Evolutionary conservation across 768 basidiomycete genomes (phyloP).

Genomic region (Tricholoma sp.): DNA sequence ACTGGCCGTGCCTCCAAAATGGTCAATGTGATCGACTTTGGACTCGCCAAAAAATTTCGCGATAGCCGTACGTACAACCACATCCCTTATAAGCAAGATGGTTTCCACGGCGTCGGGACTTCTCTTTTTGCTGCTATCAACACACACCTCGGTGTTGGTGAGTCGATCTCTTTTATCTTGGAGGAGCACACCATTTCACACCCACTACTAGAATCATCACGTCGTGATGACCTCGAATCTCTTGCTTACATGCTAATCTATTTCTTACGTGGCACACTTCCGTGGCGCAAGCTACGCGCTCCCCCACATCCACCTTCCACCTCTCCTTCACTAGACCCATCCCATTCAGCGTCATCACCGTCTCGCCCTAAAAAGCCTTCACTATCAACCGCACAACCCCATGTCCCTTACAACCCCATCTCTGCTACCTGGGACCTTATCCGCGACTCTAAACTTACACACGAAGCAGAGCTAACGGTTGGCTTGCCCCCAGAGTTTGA

Average conservation of each 20-base stretch:
- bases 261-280: constrained; percentile 71
- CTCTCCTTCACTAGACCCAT: constrained; percentile 19
- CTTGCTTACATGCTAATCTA: constrained; percentile 83
- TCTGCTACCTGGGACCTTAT: constrained; percentile 75
- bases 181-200: constrained; percentile 6
- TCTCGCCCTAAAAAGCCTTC: constrained; percentile 1
- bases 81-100: constrained; percentile 68
- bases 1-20: constrained; percentile 47
- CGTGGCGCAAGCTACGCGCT: constrained; percentile 73
- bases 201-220: constrained; percentile 53
- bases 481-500: constrained; percentile 80
- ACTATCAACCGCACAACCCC: background rate
- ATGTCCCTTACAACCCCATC: constrained; percentile 44
- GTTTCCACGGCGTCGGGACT: constrained; percentile 77
- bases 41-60: constrained; percentile 75
- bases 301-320: constrained; percentile 28
- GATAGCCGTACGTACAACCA: constrained; percentile 61
- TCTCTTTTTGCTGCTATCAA: constrained; percentile 72
- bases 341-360: constrained; percentile 10
- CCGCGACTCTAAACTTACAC: constrained; percentile 63
- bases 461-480: constrained; percentile 63
- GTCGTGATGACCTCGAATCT: constrained; percentile 76
- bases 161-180: constrained; percentile 18
- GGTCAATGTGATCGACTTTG: constrained; percentile 93
- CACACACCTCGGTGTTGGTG: constrained; percentile 73